Evolutionary conservation across 805 yeast genomes (phyloP).

Genomic region (Candida maesae): DNA sequence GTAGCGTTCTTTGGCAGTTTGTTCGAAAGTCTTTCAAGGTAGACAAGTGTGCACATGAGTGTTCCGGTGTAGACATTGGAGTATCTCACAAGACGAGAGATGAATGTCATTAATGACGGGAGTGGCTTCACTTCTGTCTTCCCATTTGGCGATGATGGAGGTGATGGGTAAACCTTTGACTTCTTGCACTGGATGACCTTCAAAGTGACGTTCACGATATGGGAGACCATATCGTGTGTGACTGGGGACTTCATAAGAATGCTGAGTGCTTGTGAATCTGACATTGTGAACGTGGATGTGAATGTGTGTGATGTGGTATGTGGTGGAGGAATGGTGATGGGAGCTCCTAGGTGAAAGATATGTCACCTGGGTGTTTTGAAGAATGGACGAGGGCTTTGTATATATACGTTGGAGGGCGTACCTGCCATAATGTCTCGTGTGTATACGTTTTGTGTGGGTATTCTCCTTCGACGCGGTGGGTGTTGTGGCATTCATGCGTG

Average conservation of each 20-base stretch:
- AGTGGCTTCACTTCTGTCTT: constrained; percentile 16
- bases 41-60: constrained; percentile 66
- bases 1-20: constrained; percentile 68
- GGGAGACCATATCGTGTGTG: constrained; percentile 70
- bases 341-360: too few relatives aligned
- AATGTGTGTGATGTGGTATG: not conserved
- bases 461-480: not conserved
- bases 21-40: constrained; percentile 55
- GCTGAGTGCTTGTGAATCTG: constrained; percentile 53
- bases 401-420: not conserved
- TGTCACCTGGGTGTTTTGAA: too few relatives aligned
- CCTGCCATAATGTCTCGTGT: not conserved
- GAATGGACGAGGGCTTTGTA: not conserved
- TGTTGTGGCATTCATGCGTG: not conserved
- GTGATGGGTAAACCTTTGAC: constrained; percentile 32
- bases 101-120: constrained; percentile 73
- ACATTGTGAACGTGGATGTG: constrained; percentile 28
- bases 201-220: constrained; percentile 59
- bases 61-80: constrained; percentile 82
- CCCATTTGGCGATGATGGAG: constrained; percentile 34
- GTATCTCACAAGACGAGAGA: constrained; percentile 65
- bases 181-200: constrained; percentile 61
- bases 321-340: not conserved
- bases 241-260: constrained; percentile 62
- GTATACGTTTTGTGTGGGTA: not conserved